These are phyloP conservation scores for Septoria petroselini DNA, from an alignment of 2,329 filamentous ascomycete species.

Conservation along the genomic window DNA sequence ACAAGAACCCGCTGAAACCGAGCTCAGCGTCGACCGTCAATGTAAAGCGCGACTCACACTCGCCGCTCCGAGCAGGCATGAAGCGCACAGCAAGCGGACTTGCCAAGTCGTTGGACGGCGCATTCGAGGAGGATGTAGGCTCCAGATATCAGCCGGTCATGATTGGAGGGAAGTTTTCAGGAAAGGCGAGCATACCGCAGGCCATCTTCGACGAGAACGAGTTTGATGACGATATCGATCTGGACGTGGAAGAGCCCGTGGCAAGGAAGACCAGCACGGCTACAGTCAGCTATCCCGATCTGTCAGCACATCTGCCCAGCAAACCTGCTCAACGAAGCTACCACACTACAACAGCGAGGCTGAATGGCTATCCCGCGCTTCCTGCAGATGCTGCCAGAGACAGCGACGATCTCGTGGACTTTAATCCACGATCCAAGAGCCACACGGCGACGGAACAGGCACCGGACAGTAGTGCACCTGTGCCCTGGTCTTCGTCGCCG, in stretches of 20 bases:
- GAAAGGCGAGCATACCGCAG: conserved; percentile 19
- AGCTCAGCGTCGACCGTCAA: conserved; percentile 32
- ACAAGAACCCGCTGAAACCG: conserved; percentile 38
- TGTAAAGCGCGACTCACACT: conserved; percentile 23
- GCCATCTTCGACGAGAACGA: conserved; percentile 69
- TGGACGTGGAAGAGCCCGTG: conserved; percentile 64
- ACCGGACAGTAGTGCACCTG: conserved; percentile 53
- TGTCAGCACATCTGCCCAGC: conserved; percentile 32
- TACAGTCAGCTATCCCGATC: conserved; percentile 43
- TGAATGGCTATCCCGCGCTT: conserved; percentile 32
- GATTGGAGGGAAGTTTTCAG: conserved; percentile 43
- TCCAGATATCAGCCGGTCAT: conserved; percentile 33
- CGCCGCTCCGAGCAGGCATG: conserved; percentile 25
- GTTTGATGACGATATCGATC: conserved; percentile 77
- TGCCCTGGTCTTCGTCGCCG: conserved; percentile 65
- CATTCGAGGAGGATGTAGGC: conserved; percentile 38
- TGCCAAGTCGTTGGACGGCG: conserved; percentile 44
- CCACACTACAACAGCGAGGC: conserved; percentile 20
- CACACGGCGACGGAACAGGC: conserved; percentile 35
- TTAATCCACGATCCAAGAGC: conserved; percentile 28
- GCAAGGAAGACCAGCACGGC: conserved; percentile 43
- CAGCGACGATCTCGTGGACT: conserved; percentile 15
- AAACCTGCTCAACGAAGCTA: conserved; percentile 22
- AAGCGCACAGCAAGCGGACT: conserved; percentile 50
- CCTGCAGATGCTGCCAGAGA: conserved; percentile 15